Evolutionary conservation across 225 moss, liverwort and hornwort genomes (phyloP), one percentile per base, ranked within the genome.

Genomic region (Bryum argenteum): DNA sequence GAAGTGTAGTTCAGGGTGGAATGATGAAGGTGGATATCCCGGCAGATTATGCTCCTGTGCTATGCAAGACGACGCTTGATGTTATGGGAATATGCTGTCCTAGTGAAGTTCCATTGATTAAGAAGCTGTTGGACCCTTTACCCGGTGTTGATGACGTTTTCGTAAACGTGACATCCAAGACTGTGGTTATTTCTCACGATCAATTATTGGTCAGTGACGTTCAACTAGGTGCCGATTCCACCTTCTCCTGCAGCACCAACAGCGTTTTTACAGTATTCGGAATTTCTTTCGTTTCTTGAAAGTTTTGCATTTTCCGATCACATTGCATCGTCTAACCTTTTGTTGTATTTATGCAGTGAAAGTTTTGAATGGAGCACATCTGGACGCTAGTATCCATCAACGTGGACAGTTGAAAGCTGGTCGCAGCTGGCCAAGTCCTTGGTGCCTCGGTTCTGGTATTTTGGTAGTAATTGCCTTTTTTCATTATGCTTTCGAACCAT

Each of bases 11-110:
- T 15, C 85, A 86, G 61, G 89, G 77, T 58, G 94, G 83, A 23
- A 87, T 89, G 90, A 67, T 82, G 67, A 84, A 86, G 72, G 41
- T 97, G 78, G 84, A 80, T 4, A 82, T 97, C 74, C 94, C 94
- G 68, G 78, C 41, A 65, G 74, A 75, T 55, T 84, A 80, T 43
- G 80, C 28, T 73, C 65, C 78, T 71, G 88, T 68, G 14, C 38
- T 85, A 51, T 79, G 79, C 19, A 97, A 85, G 75, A 92, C 94
- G 65, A 92, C 67, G 20, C 84, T 97, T 40, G 92, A 97, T 85
- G 92, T 94, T 16, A 85, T 97, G 94, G 97, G 90, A 51, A 82
- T 97, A 65, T 97, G 94, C 73, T 94, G 94, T 84, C 92, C 92
- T 20, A 89, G 89, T 56, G 97, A 97, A 81, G 92, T 92, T 77